A percentile compares a stretch with the other conserved stretches of the same genome.
Evolutionary conservation across 1,284 basidiomycete species (phyloP).

Genomic region (Gomphus bonarii): DNA sequence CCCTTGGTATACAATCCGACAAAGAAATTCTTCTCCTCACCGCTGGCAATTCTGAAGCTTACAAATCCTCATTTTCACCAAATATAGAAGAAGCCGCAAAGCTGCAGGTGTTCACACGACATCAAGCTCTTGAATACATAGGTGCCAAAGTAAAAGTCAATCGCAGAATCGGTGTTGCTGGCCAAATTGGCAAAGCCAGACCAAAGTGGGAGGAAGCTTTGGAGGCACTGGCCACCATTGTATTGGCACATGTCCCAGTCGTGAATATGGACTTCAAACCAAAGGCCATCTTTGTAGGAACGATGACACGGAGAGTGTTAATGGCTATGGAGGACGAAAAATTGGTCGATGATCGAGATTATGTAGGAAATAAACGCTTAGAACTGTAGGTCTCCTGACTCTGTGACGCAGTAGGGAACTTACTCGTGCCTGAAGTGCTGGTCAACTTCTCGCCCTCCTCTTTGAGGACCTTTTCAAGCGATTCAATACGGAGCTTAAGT

Average conservation of each 20-base stretch:
- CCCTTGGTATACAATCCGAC: constrained; percentile 93
- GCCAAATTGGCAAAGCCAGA: constrained; percentile 52
- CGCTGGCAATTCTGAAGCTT: constrained; percentile 86
- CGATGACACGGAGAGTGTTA: constrained; percentile 93
- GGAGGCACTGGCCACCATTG: constrained; percentile 94
- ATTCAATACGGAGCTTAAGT: constrained; percentile 94
- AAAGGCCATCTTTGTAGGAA: constrained; percentile 96
- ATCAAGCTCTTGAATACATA: constrained; percentile 94
- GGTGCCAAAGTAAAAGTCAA: constrained; percentile 88
- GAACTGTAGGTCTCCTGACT: constrained; percentile 66
- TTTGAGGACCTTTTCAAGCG: constrained; percentile 99
- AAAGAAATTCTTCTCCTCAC: constrained; percentile 95
- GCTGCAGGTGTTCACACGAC: constrained; percentile 83
- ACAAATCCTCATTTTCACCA: constrained; percentile 82
- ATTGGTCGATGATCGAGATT: constrained; percentile 98
- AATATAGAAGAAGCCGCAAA: constrained; percentile 93
- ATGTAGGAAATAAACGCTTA: constrained; percentile 98
- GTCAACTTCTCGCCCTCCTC: constrained; percentile 88
- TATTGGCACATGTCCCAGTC: constrained; percentile 94
- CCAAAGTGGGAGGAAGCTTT: constrained; percentile 91
- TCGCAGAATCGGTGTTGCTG: constrained; percentile 45
- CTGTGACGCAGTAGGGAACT: neutral
- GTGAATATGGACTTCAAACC: constrained; percentile 84
- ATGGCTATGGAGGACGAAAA: constrained; percentile 96
- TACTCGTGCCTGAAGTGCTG: constrained; percentile 51